These are phyloP conservation scores for Platanthera guangdongensis DNA, from an alignment of 106 monocot genomes.

Conservation along the genomic window DNA sequence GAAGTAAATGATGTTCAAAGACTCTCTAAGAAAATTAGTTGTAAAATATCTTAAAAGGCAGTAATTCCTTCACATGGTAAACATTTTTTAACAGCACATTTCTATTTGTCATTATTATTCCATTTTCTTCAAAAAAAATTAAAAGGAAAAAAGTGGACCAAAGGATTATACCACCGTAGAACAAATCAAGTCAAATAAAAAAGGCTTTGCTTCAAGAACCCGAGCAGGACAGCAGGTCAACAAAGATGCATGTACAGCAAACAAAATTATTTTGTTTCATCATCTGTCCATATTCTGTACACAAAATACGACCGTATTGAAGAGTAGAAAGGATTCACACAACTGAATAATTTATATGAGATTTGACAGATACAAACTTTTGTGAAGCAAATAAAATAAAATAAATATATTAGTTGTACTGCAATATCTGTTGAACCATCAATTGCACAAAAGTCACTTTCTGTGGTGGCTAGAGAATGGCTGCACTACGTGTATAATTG, in stretches of 20 bases:
- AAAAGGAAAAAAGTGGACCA: not conserved
- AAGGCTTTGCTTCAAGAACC: not conserved
- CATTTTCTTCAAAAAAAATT: not conserved
- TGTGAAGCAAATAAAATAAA: no score
- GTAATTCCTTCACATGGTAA: not conserved
- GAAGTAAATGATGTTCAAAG: constrained; percentile 9
- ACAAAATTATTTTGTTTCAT: not conserved
- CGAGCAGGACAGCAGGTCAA: not conserved
- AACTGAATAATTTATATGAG: no score
- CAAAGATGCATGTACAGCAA: not conserved
- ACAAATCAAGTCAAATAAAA: not conserved
- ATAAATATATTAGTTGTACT: no score
- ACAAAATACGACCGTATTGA: not conserved
- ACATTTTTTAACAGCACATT: not conserved
- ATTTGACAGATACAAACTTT: no score
- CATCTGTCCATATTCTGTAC: not conserved
- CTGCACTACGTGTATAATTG: no score
- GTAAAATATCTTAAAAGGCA: not conserved
- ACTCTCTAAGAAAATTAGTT: not conserved
- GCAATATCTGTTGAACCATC: no score
- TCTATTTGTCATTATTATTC: not conserved
- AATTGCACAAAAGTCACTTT: no score
- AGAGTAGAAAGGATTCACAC: not conserved
- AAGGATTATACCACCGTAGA: not conserved
- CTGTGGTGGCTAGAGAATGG: no score